These are phyloP conservation scores for Escallonia herrerae DNA, from an alignment of 129 eudicot genomes.

Conservation along the genomic window DNA sequence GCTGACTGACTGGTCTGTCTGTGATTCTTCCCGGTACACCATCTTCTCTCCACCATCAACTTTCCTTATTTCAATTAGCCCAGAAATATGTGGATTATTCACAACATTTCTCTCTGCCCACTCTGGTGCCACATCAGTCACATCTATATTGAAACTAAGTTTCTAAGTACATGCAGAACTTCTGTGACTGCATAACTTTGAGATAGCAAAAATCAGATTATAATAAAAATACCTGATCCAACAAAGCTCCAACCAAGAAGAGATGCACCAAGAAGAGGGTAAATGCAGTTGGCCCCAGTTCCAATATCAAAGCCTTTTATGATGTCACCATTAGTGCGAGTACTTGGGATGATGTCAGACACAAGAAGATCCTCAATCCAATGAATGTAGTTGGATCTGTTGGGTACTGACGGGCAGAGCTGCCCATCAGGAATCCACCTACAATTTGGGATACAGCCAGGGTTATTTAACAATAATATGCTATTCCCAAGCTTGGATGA, in stretches of 20 bases:
- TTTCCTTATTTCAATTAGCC: slow-evolving; percentile 71
- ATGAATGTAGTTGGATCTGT: slow-evolving; percentile 89
- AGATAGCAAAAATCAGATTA: neutral
- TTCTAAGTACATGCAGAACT: slow-evolving; percentile 5
- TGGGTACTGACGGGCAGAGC: slow-evolving; percentile 97
- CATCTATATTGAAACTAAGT: slow-evolving; percentile 28
- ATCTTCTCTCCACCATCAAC: slow-evolving; percentile 27
- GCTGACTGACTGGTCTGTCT: neutral
- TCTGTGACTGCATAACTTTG: neutral
- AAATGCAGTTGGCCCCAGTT: slow-evolving; percentile 94
- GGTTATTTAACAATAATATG: no score
- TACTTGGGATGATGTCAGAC: slow-evolving; percentile 50
- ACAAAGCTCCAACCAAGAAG: slow-evolving; percentile 95
- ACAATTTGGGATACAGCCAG: neutral
- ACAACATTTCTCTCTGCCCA: slow-evolving; percentile 80
- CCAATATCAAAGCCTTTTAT: slow-evolving; percentile 87
- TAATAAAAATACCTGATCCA: slow-evolving; percentile 56
- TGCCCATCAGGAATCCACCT: slow-evolving; percentile 99
- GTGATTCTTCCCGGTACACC: slow-evolving; percentile 14
- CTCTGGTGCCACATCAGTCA: slow-evolving; percentile 81
- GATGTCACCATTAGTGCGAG: slow-evolving; percentile 21
- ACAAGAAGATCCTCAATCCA: slow-evolving; percentile 93
- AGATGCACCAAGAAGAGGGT: slow-evolving; percentile 97
- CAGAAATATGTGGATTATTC: slow-evolving; percentile 67
- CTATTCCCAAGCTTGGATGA: no score